Base-by-base conservation (phyloP, 306 rosid species). In the Corylus avellana region DNA sequence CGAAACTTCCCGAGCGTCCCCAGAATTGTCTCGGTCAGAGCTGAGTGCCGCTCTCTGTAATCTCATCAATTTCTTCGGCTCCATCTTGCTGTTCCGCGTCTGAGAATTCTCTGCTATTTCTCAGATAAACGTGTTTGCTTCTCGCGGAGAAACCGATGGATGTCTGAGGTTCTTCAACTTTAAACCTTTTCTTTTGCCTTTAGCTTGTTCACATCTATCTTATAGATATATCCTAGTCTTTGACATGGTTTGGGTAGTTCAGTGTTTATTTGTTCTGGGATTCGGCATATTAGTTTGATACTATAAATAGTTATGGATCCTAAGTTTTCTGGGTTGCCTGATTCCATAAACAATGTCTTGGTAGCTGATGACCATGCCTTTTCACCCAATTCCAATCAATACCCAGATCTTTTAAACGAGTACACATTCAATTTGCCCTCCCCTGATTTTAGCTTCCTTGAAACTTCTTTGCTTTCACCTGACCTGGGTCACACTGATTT, bases 271-370 rank as follows among this genome's bases (percentile, higher is more conserved):
- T 16, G 1, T 49, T 66, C 25, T 12, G 12, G 25, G 58, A 67
- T 35, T 14, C 20, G n/a, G 59, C 3, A 27, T 35, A 8, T 20
- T 27, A n/a, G n/a, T n/a, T n/a, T n/a, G n/a, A n/a, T n/a, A n/a
- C n/a, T n/a, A 5, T 56, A 70, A 37, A 70, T 79, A 64, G 62
- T 17, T 35, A 85, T 82, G 86, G 89, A 82, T 82, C 86, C 79
- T 54, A 22, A 51, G 54, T 67, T 49, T 80, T 12, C 11, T 16
- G 85, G 67, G 10, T 20, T 49, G 59, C 62, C 89, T 59, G 83
- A 70, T 77, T 53, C 5, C 57, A 0, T 16, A 56, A 56, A 56
- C 25, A 4, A 14, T 13, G 57, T 44, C 47, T 18, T 27, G 29
- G 4, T 51, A 32, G 70, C 72, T 8, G 78, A 66, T 50, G 12